Conservation (phyloP, 2,329 filamentous ascomycete species). For the Colletotrichum godetiae region DNA sequence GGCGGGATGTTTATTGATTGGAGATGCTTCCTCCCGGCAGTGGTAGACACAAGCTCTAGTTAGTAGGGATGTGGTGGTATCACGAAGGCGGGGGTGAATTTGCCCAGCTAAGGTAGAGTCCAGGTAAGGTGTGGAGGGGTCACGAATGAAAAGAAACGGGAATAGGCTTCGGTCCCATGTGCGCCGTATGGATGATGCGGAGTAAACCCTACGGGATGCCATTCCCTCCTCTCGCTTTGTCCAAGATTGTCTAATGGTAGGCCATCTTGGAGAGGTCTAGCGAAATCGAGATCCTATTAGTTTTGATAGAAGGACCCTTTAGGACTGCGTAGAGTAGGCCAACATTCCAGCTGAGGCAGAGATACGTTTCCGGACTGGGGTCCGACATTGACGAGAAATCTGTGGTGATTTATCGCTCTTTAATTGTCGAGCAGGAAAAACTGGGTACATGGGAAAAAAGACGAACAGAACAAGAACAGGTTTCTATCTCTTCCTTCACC, state of each 20-base stretch:
- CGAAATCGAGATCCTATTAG: background rate
- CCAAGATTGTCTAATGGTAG: background rate
- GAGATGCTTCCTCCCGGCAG: background rate
- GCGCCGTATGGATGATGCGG: background rate
- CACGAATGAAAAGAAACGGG: background rate
- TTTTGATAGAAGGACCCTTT: background rate
- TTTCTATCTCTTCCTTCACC: background rate
- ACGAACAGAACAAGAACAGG: constrained; percentile 5
- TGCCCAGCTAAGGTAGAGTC: background rate
- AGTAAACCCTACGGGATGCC: background rate
- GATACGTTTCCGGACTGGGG: background rate
- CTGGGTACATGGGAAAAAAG: background rate
- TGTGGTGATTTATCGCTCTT: background rate
- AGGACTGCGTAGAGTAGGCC: background rate
- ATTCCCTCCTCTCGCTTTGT: no score
- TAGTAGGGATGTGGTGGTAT: background rate
- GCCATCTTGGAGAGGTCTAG: background rate
- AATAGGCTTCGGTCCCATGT: background rate
- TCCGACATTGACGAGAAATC: background rate
- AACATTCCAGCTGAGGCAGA: background rate
- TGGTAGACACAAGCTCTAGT: background rate
- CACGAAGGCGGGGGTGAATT: background rate
- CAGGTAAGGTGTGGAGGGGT: background rate
- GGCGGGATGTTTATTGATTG: constrained; percentile 12
- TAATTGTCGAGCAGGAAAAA: background rate